Evolutionary conservation across 2,329 filamentous ascomycete species (phyloP), one percentile per base, ranked within the genome.

Genomic region (Aureobasidium sp.): DNA sequence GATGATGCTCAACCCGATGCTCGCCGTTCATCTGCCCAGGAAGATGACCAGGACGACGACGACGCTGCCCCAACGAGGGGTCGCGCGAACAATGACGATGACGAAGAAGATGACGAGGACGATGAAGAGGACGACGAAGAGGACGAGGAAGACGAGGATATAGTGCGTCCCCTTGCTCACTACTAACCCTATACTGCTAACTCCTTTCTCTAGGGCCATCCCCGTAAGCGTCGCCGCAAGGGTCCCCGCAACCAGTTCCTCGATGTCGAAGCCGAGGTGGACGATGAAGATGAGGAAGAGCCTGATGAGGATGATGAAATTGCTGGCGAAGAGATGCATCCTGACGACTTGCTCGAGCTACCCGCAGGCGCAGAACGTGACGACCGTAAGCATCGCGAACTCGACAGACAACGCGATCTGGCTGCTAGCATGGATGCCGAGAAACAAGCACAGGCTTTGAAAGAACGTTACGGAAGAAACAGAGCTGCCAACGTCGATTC

Each of bases 191-290:
- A 5, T 41, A 36, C 1, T 44, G 29, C 34, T 61, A 62, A 60
- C 64, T 57, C 44, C 41, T 13, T 26, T 15, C 12, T 61, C 37
- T 68, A 87, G 82, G 82, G 81, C 63, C 85, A 90, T 71, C 89
- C 90, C 62, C 84, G 88, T 69, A 97, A 97, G 76, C 89, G 92
- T 63, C 77, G 82, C 71, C 87, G 87, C 74, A 85, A 85, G 73
- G 86, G 89, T 67, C 83, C 84, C 66, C 85, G 90, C 66, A 90
- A 90, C 69, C 87, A 88, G 70, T 97, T 97, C 84, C 87, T 99
- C 77, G 94, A 99, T 85, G 90, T 93, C 71, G 94, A 99, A 81
- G 94, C 94, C 74, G 94, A 97, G 77, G 94, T 99, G 68, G 94
- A 97, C 71, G 94, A 89, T 63, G 87, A 96, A 66, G 91, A 96